Evolutionary conservation across 305 asterid genomes (phyloP), one percentile per base, ranked within the genome.

Genomic region (Fraxinus floribunda): DNA sequence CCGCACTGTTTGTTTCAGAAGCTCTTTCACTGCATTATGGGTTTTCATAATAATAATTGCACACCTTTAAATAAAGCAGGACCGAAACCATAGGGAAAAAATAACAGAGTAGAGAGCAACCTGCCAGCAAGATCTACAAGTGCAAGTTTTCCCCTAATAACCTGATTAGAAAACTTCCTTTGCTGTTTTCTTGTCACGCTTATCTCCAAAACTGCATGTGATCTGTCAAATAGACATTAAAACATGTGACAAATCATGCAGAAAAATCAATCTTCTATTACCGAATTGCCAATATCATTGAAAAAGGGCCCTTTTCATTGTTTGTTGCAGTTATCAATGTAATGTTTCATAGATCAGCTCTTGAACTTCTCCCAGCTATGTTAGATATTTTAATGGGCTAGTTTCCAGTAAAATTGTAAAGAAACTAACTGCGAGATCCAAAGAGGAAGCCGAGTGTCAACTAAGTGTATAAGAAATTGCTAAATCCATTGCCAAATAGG

Each of bases 71-170:
- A 77, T 75, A 34, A 81, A 84, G 78, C 72, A 85, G 78, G 72
- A 68, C 52, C 49, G 20, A 64, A 79, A 76, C 15, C n/a, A 39
- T 75, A 73, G 57, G 80, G 22, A 55, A 78, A 38, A 39, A 30
- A 26, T 86, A 78, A 83, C 84, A 35, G 68, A 80, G 83, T 9
- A 74, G 77, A 75, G 78, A 36, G 66, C 85, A 44, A 95, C 99
- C 99, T 94, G 90, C 99, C 99, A 86, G 99, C 99, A 89, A 95
- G 98, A 92, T 95, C 98, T 80, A 94, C 99, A 73, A 95, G 91
- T 71, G 99, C 95, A 80, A 95, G 95, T 86, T 92, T 95, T 88
- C 98, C 99, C 87, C 87, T 92, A 78, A 93, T 86, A 81, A 95
- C 90, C 92, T 92, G 98, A 87, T 90, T 91, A 81, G 93, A 92